phyloP scores from a whole-genome alignment of 2,329 filamentous ascomycete species.

The Triangularia verruculosa region DNA sequence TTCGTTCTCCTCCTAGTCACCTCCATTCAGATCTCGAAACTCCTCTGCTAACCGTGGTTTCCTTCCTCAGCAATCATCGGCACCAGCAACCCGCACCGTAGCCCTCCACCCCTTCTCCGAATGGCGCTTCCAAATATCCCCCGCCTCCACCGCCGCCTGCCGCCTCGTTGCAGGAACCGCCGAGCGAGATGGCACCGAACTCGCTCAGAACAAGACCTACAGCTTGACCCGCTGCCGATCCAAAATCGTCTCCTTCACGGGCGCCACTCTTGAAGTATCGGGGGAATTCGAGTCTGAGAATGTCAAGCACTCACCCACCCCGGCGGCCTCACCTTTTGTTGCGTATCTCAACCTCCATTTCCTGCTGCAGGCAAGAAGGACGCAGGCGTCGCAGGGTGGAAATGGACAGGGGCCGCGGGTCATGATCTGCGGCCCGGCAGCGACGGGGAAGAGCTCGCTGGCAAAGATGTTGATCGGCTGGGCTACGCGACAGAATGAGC shows the following conservation, averaged over 20 bases:
- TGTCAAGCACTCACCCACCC: slow-evolving; percentile 60
- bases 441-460: slow-evolving; percentile 79
- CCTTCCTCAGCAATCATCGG: slow-evolving; percentile 9
- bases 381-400: slow-evolving; percentile 42
- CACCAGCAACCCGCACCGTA: slow-evolving; percentile 44
- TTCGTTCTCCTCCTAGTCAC: background rate
- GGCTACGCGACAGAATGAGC: slow-evolving; percentile 68
- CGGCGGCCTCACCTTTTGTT: slow-evolving; percentile 78
- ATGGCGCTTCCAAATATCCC: slow-evolving; percentile 74
- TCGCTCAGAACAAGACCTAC: slow-evolving; percentile 77
- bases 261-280: slow-evolving; percentile 78
- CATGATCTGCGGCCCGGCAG: slow-evolving; percentile 74
- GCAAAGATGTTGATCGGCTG: slow-evolving; percentile 76
- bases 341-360: slow-evolving; percentile 85
- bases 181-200: slow-evolving; percentile 92
- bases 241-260: slow-evolving; percentile 89
- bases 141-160: slow-evolving; percentile 34
- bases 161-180: slow-evolving; percentile 78
- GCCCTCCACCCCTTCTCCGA: slow-evolving; percentile 64
- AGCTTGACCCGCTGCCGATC: slow-evolving; percentile 78
- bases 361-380: slow-evolving; percentile 71
- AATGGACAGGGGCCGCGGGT: slow-evolving; percentile 65
- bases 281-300: slow-evolving; percentile 52
- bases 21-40: background rate
- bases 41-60: background rate